Evolutionary conservation across 495 filamentous ascomycete species (phyloP).

Genomic region (Echria macrotheca): DNA sequence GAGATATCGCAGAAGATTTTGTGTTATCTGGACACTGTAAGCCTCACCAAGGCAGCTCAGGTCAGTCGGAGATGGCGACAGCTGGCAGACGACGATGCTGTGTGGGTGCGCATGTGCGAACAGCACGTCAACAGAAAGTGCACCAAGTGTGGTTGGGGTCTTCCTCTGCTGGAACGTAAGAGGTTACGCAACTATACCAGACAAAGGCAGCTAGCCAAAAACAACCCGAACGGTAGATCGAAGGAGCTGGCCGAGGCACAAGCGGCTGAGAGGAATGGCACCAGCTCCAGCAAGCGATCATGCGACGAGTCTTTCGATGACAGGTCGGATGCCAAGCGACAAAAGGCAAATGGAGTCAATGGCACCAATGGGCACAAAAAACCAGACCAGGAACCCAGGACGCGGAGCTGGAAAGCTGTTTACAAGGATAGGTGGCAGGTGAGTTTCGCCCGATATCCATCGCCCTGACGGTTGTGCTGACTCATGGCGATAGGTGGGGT

Average conservation of each 20-base stretch:
- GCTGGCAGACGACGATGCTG: conserved; percentile 91
- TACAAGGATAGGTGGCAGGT: conserved; percentile 30
- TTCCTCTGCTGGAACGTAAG: conserved; percentile 85
- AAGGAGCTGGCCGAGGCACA: conserved; percentile 20
- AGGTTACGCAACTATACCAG: conserved; percentile 80
- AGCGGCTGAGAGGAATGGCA: conserved; percentile 5
- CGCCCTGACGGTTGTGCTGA: background rate
- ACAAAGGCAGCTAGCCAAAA: conserved; percentile 56
- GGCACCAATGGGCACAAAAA: conserved; percentile 6
- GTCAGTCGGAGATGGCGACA: conserved; percentile 83
- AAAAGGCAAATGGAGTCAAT: background rate
- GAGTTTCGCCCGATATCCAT: conserved; percentile 15
- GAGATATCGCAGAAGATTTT: conserved; percentile 93
- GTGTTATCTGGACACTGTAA: conserved; percentile 86
- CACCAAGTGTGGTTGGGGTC: conserved; percentile 92
- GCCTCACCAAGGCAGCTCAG: conserved; percentile 95
- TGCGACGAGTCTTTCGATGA: conserved; percentile 23
- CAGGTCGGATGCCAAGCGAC: conserved; percentile 3
- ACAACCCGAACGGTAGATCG: conserved; percentile 22
- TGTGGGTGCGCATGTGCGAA: conserved; percentile 99
- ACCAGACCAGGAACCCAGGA: conserved; percentile 25
- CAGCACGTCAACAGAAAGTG: conserved; percentile 95
- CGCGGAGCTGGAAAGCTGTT: conserved; percentile 82
- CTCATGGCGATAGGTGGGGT: conserved; percentile 66
- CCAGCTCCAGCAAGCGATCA: conserved; percentile 24